phyloP scores from a whole-genome alignment of 345 rosid species.

The Gossypioides kirkii region DNA sequence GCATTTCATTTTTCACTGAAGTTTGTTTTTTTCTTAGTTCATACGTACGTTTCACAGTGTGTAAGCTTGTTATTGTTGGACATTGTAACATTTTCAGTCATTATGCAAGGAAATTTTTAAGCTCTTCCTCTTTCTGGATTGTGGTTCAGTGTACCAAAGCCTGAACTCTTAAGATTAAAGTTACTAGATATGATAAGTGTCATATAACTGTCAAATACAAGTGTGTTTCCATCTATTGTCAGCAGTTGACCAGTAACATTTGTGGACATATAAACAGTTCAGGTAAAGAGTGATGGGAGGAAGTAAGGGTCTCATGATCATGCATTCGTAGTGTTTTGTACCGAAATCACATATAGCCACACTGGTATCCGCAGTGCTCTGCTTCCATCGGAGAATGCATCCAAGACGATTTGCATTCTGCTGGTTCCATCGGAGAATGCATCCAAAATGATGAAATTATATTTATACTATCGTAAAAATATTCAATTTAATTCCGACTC shows the following conservation, averaged over 20 bases:
- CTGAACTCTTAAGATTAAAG: too few relatives aligned
- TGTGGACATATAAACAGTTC: too few relatives aligned
- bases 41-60: conserved; percentile 20
- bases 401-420: conserved; percentile 68
- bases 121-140: background rate
- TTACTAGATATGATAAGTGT: too few relatives aligned
- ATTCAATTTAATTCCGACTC: too few relatives aligned
- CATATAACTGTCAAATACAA: too few relatives aligned
- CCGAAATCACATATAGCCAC: conserved; percentile 41
- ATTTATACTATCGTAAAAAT: too few relatives aligned
- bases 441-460: too few relatives aligned
- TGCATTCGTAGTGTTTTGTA: conserved; percentile 8
- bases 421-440: conserved; percentile 74
- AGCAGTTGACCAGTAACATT: too few relatives aligned
- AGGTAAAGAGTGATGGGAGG: background rate
- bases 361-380: conserved; percentile 92
- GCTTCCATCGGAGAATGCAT: conserved; percentile 90
- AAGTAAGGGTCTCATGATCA: background rate
- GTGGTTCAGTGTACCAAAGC: background rate
- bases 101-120: conserved; percentile 1
- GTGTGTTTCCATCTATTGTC: too few relatives aligned
- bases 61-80: conserved; percentile 24
- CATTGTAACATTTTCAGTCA: conserved; percentile 1
- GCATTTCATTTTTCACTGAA: conserved; percentile 1
- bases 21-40: conserved; percentile 20